Conservation (phyloP, 192 early-diverging fungal genomes). For the Mortierella antarctica region DNA sequence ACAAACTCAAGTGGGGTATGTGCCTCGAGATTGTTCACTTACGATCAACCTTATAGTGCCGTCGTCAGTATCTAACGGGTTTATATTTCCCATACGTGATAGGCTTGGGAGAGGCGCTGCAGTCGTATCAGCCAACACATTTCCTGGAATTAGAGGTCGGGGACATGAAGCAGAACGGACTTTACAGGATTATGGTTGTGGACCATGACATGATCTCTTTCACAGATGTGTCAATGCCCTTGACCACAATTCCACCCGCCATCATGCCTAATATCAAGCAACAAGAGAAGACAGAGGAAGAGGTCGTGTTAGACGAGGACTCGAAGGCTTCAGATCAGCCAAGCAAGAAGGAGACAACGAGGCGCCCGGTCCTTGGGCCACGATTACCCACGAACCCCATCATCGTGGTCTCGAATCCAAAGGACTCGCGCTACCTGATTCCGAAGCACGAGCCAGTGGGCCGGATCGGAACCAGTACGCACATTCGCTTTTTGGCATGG, state of each 20-base stretch:
- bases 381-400: slow-evolving; percentile 70
- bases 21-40: background rate
- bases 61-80: background rate
- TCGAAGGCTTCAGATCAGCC: background rate
- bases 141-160: slow-evolving; percentile 88
- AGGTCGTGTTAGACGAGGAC: background rate
- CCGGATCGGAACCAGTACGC: slow-evolving; percentile 68
- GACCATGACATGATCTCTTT: slow-evolving; percentile 90
- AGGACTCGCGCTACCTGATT: slow-evolving; percentile 82
- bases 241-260: slow-evolving; percentile 66
- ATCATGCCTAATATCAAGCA: slow-evolving; percentile 24
- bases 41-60: no score
- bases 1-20: slow-evolving; percentile 72
- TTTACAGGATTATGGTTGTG: slow-evolving; percentile 87
- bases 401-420: slow-evolving; percentile 88
- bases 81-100: background rate
- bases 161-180: slow-evolving; percentile 90
- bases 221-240: slow-evolving; percentile 75
- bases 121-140: slow-evolving; percentile 73
- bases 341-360: slow-evolving; percentile 7
- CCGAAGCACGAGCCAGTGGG: slow-evolving; percentile 76
- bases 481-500: slow-evolving; percentile 85
- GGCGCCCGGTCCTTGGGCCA: slow-evolving; percentile 44
- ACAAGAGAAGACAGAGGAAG: background rate
- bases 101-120: slow-evolving; percentile 67